Base-by-base conservation (phyloP, 257 asterid genomes). In the Rehmannia glutinosa region DNA sequence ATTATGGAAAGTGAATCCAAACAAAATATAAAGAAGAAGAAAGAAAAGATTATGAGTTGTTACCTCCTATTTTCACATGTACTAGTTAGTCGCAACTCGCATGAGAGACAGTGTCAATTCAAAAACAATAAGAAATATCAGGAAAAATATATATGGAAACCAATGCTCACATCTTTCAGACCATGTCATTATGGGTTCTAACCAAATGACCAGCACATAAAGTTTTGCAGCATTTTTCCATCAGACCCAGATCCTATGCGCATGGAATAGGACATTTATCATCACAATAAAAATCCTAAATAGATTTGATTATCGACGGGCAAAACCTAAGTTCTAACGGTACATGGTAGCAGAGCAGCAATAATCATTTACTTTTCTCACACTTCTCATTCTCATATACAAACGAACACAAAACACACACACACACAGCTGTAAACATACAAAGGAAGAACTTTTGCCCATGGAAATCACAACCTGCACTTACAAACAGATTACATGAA, bases 401-500 rank as follows among this genome's bases (percentile, higher is more conserved):
- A 3, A n/a, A 43, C 2, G 2, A 16, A 19, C 30, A 49, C n/a
- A 53, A 13, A 24, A 9, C 30, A 49, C 28, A 11, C 11, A 4
- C 1, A 20, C 55, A 49, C 6, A 49, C 5, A 20, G 6, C 5
- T 19, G 55, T 11, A 45, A 3, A 45, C 23, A 45, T 6, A 55
- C 42, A 11, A 42, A 58, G 21, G 8, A 41, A 66, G 0, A 43
- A 52, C 11, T 33, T 60, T 32, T 45, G 67, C 32, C 33, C 59
- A 28, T 35, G 38, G 2, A 57, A n/a, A 45, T 71, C 28, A 66
- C 39, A 5, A 63, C 30, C 45, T 19, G 10, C 46, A 42, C 66
- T 53, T 58, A 58, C 39, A 54, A 49, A 8, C 56, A 50, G 35
- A 38, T 57, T 51, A 50, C 15, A 51, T 59, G 60, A 53, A 41